Evolutionary conservation across 139 green algal species (phyloP), one percentile per base, ranked within the genome.

Genomic region (Eudorina sp.): DNA sequence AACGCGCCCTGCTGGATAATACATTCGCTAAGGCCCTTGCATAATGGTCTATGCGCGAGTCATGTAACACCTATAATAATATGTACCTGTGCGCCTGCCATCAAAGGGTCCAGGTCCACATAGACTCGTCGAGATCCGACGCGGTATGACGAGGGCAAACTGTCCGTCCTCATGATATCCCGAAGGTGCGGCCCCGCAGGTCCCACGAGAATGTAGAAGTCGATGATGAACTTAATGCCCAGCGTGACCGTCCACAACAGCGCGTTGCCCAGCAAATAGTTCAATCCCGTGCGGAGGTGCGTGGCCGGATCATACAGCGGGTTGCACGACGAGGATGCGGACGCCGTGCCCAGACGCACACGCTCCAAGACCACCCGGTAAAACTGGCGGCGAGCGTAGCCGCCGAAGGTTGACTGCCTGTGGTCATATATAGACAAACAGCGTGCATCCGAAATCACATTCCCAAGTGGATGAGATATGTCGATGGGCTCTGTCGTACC

Each of bases 221-320:
- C 94, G 58, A 97, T 96, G 4, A 87, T 84, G 23, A 94, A 75
- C 89, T 97, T 97, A 48, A 90, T 45, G 0, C 31, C 86, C 29
- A 97, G 77, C 38, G 94, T 89, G 21, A 90, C 25, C 25, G 80
- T 58, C 94, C 94, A 97, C 79, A 97, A 93, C 41, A 69, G 21
- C 1, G 86, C 62, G 85, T 97, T 96, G 68, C 45, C 58, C 19
- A 93, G 31, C 36, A 68, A n/a, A 38, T 51, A 83, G 36, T 14
- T 23, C 48, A 55, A 69, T 29, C 53, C 79, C 5, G 78, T 85
- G 27, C 78, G 78, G 31, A 85, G 78, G 78, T 45, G 16, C 0
- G 16, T 21, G 53, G 78, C 19, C 2, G 78, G 78, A 55, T 73
- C 38, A 40, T 85, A 85, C 55, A 85, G 13, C 4, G 55, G 78